Base-by-base conservation (phyloP, 2,329 filamentous ascomycete genomes). In the Colletotrichum sidae region DNA sequence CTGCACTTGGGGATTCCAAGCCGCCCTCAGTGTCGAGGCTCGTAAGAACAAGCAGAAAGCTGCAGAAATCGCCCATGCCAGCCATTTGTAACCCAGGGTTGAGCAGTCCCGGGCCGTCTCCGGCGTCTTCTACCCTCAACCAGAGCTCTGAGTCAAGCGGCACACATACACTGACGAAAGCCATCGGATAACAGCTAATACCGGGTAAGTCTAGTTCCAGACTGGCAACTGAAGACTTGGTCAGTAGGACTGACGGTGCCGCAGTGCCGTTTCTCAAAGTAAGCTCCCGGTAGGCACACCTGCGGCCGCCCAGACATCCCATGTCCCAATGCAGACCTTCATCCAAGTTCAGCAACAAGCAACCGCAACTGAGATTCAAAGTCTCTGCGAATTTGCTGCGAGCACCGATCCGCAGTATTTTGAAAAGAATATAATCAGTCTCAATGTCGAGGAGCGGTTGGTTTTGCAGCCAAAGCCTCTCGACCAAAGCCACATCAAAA, bases 41-140 rank as follows among this genome's bases (percentile, higher is more conserved):
- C 4, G 41, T 11, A 15, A 15, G 37, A 8, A n/a, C 33, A 38
- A 33, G 6, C 12, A 15, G 9, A 11, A 53, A 41, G 50, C 15
- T 53, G 12, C 50, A 41, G 13, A 53, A 41, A 15, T 8, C 50
- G 37, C 35, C n/a, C 1, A 33, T 12, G 13, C 7, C 35, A 39
- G 37, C 25, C 25, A 5, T 6, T 7, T 1, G 2, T 13, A 6
- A 2, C 3, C 15, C 15, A 17, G 2, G n/a, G 4, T 0, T 4
- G 25, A 25, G 25, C 4, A 25, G 25, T 25, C 4, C 25, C 1
- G 25, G 4, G 25, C 15, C 50, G 2, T 7, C 37, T 13, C n/a
- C 50, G 35, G 11, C 4, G 25, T 5, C 13, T 13, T 6, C 15
- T 1, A 41, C 50, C 33, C 2, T 17, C 9, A 25, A 25, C 5